Base-by-base conservation (phyloP, 108 stramenopile genomes). In the Stephanodiscus triporus region DNA sequence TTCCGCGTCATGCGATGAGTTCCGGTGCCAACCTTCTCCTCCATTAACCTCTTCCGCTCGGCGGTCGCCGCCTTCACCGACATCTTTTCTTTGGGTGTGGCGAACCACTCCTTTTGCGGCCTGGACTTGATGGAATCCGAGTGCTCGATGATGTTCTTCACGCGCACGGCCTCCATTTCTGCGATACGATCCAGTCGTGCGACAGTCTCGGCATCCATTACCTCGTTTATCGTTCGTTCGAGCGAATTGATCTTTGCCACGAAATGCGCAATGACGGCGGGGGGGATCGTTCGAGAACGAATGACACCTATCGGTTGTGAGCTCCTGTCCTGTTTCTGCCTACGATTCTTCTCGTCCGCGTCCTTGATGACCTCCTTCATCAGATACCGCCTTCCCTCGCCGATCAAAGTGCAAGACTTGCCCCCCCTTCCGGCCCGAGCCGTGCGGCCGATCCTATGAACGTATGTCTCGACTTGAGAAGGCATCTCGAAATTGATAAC, bases 401-500 rank as follows among this genome's bases (percentile, higher is more conserved):
- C 95, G 37, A 97, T 97, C 29, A 99, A 81, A 19, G 98, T 99
- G 61, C 98, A 97, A 30, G 93, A 81, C 30, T 84, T 80, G 20
- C 98, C 98, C 14, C 89, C 89, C 37, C 97, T 84, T 24, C 98
- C 99, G 9, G 98, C 97, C 38, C 99, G 86, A 9, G 98, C 99
- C 19, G 98, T 98, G 22, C 98, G 85, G 6, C 98, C 98, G 53
- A 98, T 96, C 5, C 99, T 83, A 83, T 99, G 98, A 22, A 98
- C 92, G 80, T 99, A 99, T 2, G 97, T 97, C 30, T 88, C 88
- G 10, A 96, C 82, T 42, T 97, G 85, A 60, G 87, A 83, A 0
- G 99, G 98, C 97, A 99, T 97, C 75, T 99, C 98, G 66, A 90
- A 95, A 79, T 99, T 98, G 66, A 99, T 86, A 0, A 99, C 99